These are phyloP conservation scores for Sutorius eximius DNA, from an alignment of 1,284 basidiomycete genomes.

Conservation along the genomic window DNA sequence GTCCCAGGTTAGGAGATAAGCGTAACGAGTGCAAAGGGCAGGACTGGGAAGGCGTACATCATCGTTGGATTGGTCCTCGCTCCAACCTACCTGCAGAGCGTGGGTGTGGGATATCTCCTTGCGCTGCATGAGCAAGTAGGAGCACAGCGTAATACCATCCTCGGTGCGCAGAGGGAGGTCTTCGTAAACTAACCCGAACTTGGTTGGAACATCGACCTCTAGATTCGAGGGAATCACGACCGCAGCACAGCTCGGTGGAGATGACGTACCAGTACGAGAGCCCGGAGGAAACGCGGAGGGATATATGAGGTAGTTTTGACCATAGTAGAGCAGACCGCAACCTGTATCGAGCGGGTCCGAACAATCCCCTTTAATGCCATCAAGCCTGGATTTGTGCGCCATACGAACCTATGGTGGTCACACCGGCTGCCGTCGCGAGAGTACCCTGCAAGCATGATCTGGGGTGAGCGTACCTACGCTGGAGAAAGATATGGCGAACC, in stretches of 20 bases:
- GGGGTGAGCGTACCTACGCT: too few species aligned
- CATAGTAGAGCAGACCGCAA: conserved; percentile 77
- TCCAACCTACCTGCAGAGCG: conserved; percentile 31
- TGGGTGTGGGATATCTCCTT: conserved; percentile 36
- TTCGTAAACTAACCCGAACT: conserved; percentile 72
- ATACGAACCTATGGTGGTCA: conserved; percentile 62
- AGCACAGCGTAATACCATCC: conserved; percentile 59
- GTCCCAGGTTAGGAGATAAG: background rate
- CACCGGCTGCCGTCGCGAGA: conserved; percentile 63
- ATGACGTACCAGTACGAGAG: conserved; percentile 65
- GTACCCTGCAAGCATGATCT: conserved; percentile 50
- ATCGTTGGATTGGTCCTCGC: conserved; percentile 44
- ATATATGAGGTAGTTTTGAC: conserved; percentile 87
- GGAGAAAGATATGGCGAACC: conserved; percentile 36
- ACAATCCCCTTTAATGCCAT: background rate
- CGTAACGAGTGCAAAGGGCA: background rate
- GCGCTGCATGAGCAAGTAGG: conserved; percentile 59
- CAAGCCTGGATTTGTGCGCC: background rate
- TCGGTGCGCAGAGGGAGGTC: conserved; percentile 67
- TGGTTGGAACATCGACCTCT: conserved; percentile 74
- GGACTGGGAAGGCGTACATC: conserved; percentile 39
- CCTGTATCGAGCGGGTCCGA: conserved; percentile 39
- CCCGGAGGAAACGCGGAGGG: conserved; percentile 85
- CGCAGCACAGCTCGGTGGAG: background rate
- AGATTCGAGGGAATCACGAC: background rate